Base-by-base conservation (phyloP, 441 rosid genomes). In the Cnidoscolus chayamansa region DNA sequence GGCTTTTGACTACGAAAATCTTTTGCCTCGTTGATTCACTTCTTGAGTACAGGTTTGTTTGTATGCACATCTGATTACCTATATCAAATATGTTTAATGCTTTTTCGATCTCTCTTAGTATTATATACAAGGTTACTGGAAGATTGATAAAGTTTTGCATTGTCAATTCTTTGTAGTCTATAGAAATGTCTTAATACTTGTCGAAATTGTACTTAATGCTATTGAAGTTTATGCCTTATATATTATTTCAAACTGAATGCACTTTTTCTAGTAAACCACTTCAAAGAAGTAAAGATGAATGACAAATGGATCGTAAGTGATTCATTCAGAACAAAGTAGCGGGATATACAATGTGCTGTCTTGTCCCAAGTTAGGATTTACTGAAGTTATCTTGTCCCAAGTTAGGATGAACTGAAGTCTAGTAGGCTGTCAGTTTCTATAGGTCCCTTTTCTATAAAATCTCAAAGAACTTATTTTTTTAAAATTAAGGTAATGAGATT, bases 1-100 rank as follows among this genome's bases (percentile, higher is more conserved):
- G 94, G 53, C 82, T 85, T 56, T 61, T 93, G 57, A 81, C 90
- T 12, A 16, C 77, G 19, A 93, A 90, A 77, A 73, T 84, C 70
- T 62, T 75, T 70, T 86, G 89, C 83, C 98, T 93, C 35, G 9
- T 90, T 58, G 86, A 87, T 64, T 80, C 85, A 64, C 92, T 95
- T 72, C 88, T 86, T 13, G 89, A 83, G 62, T 89, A 91, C 81
- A 91, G 97, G 97, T 93, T 60, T 50, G 83, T 32, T 7, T 19
- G 17, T 49, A 37, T 37, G 4, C 68, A 17, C 9, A 7, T 30
- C 68, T 3, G 50, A 72, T 73, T 37, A 50, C 48, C 56, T 65
- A 58, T 49, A 10, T 70, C 15, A 68, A 51, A 19, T 45, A 43
- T 70, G 45, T 56, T 63, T 48, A 8, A 25, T 56, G 48, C 20